Conservation (phyloP, 1,284 basidiomycete genomes). For the Pascua sp. region DNA sequence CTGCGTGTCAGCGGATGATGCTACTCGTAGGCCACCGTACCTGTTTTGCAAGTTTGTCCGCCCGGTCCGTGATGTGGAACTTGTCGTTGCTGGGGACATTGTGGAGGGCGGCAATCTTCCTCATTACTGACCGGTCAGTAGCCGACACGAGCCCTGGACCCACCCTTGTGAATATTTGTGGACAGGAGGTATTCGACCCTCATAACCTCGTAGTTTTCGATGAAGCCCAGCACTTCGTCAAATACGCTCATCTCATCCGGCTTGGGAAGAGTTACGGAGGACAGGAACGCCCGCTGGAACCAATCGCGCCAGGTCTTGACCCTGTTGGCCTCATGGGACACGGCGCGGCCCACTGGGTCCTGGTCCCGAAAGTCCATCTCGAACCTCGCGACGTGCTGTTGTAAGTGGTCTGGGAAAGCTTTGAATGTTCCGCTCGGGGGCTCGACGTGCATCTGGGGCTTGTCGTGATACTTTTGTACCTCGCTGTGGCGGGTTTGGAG, state of each 20-base stretch:
- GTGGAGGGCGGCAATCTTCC: slow-evolving; percentile 74
- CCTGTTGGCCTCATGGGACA: slow-evolving; percentile 62
- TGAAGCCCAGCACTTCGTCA: slow-evolving; percentile 72
- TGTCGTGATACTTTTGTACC: too few relatives aligned
- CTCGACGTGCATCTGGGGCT: too few relatives aligned
- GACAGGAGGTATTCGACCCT: slow-evolving; percentile 81
- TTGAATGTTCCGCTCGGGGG: too few relatives aligned
- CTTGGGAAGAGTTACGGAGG: slow-evolving; percentile 52
- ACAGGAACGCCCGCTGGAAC: slow-evolving; percentile 84
- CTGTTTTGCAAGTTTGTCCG: slow-evolving; percentile 50
- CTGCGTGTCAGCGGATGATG: too few relatives aligned
- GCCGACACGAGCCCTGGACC: slow-evolving; percentile 6
- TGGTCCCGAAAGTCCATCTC: too few relatives aligned
- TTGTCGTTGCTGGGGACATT: slow-evolving; percentile 77
- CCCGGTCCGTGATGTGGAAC: slow-evolving; percentile 77
- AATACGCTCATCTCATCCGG: slow-evolving; percentile 71
- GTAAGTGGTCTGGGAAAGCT: too few relatives aligned
- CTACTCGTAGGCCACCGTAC: too few relatives aligned
- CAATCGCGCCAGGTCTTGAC: slow-evolving; percentile 85
- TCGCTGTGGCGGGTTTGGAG: too few relatives aligned
- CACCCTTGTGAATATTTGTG: slow-evolving; percentile 89
- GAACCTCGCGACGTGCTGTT: too few relatives aligned
- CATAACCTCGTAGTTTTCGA: slow-evolving; percentile 79
- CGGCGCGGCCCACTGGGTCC: too few relatives aligned
- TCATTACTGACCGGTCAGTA: slow-evolving; percentile 65